Evolutionary conservation across 495 filamentous ascomycete species (phyloP).

Genomic region (Hypoxylon lienhwacheense): DNA sequence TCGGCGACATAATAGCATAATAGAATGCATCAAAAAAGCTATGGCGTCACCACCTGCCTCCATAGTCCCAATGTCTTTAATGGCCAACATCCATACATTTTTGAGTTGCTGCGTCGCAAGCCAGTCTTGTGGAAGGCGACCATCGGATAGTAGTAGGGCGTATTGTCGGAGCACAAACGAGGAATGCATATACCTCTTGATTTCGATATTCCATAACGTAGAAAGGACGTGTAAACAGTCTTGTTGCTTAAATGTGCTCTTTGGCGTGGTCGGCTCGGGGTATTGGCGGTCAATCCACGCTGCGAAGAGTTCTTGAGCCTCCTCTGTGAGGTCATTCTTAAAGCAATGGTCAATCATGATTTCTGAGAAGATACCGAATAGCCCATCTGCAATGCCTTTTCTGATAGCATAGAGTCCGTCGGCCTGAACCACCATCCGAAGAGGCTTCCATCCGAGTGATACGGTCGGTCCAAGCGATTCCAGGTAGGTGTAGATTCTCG

Average conservation of each 20-base stretch:
- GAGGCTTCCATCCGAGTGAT: conserved; percentile 61
- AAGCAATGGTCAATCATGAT: conserved; percentile 49
- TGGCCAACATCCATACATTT: conserved; percentile 41
- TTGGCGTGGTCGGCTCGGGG: conserved; percentile 38
- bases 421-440: conserved; percentile 65
- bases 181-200: conserved; percentile 25
- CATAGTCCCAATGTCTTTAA: conserved; percentile 36
- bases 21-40: conserved; percentile 39
- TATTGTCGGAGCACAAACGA: conserved; percentile 43
- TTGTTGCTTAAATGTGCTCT: conserved; percentile 34
- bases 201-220: conserved; percentile 38
- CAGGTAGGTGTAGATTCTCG: conserved; percentile 66
- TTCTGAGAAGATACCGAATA: conserved; percentile 43
- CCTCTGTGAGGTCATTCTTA: conserved; percentile 39
- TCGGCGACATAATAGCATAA: conserved; percentile 42
- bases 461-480: conserved; percentile 59
- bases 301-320: conserved; percentile 47
- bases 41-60: conserved; percentile 40
- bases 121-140: conserved; percentile 47
- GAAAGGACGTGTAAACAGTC: conserved; percentile 31
- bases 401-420: conserved; percentile 65
- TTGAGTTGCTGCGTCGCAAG: conserved; percentile 47
- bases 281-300: conserved; percentile 40
- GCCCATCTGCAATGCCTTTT: conserved; percentile 29
- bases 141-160: conserved; percentile 38